Percentiles rank a stretch among this genome's conserved stretches.
These are phyloP conservation scores for Cytidiella melzeri DNA, from an alignment of 768 basidiomycete genomes.

Conservation along the genomic window DNA sequence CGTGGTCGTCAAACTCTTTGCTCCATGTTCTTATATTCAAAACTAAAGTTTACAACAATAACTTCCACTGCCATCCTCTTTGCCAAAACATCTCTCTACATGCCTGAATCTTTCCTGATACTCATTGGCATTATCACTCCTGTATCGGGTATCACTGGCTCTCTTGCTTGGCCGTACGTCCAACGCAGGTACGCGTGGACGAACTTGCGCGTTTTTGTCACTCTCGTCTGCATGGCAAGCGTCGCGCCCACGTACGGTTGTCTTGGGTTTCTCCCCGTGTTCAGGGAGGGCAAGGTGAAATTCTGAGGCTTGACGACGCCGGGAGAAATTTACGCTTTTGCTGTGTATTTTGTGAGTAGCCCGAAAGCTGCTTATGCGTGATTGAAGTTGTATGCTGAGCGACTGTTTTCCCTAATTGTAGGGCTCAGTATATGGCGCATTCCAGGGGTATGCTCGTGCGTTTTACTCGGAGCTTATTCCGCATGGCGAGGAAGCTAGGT, in stretches of 20 bases:
- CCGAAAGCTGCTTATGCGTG: not conserved
- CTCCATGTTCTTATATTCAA: not conserved
- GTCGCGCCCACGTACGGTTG: constrained; percentile 77
- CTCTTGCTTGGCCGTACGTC: constrained; percentile 71
- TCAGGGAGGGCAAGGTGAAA: constrained; percentile 32
- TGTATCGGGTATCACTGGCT: constrained; percentile 71
- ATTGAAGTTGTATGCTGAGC: not conserved
- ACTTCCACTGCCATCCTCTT: constrained; percentile 90
- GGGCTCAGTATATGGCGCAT: constrained; percentile 77
- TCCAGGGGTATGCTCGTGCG: constrained; percentile 85
- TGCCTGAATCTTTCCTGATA: constrained; percentile 72
- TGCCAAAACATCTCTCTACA: constrained; percentile 80
- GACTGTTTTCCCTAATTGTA: constrained; percentile 18
- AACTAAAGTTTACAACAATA: constrained; percentile 81
- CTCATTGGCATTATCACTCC: constrained; percentile 79
- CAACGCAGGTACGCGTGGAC: constrained; percentile 62
- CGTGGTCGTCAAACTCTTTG: not conserved
- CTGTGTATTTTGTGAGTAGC: constrained; percentile 67
- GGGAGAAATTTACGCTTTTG: constrained; percentile 81
- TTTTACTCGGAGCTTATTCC: constrained; percentile 87
- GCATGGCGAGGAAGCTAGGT: constrained; percentile 82
- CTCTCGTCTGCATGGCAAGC: constrained; percentile 60
- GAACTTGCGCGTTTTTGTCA: constrained; percentile 60
- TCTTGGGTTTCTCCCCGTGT: constrained; percentile 62
- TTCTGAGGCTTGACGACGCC: constrained; percentile 76